These are phyloP conservation scores for Pezicula carpinea DNA, from an alignment of 2,329 filamentous ascomycete species.

Conservation along the genomic window DNA sequence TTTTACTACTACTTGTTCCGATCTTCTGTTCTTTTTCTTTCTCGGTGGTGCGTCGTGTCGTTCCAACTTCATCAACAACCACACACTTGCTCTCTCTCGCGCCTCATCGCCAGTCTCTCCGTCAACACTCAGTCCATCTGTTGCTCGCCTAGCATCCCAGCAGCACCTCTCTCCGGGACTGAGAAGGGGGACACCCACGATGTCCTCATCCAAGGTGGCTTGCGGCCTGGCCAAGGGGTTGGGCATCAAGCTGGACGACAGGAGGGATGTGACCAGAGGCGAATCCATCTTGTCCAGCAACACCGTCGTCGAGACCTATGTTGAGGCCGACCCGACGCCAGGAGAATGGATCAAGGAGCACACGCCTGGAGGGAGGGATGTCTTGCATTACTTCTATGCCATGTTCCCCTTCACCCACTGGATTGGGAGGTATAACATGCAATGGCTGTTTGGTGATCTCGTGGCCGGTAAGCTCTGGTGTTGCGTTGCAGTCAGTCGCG, in stretches of 20 bases:
- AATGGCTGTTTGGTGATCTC: slow-evolving; percentile 86
- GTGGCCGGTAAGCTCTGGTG: slow-evolving; percentile 61
- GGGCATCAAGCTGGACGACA: slow-evolving; percentile 75
- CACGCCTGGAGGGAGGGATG: slow-evolving; percentile 51
- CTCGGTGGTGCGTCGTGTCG: too few relatives aligned
- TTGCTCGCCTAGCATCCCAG: too few relatives aligned
- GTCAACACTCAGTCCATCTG: too few relatives aligned
- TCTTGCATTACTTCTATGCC: slow-evolving; percentile 58
- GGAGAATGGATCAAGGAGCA: slow-evolving; percentile 66
- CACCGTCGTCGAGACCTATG: slow-evolving; percentile 70
- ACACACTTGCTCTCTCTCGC: too few relatives aligned
- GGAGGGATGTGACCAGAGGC: slow-evolving; percentile 63
- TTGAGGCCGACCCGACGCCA: slow-evolving; percentile 75
- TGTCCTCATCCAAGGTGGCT: slow-evolving; percentile 51
- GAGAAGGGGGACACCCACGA: slow-evolving; percentile 2
- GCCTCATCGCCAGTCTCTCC: too few relatives aligned
- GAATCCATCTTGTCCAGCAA: slow-evolving; percentile 74
- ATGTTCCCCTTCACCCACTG: slow-evolving; percentile 88
- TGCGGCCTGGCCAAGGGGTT: slow-evolving; percentile 72
- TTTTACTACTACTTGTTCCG: too few relatives aligned
- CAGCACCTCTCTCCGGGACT: too few relatives aligned
- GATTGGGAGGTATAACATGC: slow-evolving; percentile 82
- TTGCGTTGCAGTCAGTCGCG: too few relatives aligned
- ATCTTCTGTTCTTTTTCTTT: too few relatives aligned
- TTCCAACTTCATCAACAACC: too few relatives aligned